Evolutionary conservation across 805 yeast genomes (phyloP).

Genomic region (Candida gorgasii): DNA sequence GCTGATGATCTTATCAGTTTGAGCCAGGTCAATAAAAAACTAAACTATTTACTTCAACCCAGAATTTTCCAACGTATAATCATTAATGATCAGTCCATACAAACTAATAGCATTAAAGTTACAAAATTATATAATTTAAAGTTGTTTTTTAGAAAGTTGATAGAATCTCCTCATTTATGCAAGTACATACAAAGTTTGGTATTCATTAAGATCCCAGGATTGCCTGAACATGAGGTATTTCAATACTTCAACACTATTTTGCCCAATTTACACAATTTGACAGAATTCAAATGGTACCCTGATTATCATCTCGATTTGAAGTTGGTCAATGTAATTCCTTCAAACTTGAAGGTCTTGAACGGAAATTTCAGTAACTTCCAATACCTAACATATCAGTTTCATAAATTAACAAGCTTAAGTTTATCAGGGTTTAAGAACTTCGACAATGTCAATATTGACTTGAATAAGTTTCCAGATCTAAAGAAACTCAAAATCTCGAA

Average conservation of each 20-base stretch:
- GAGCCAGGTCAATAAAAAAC: conserved; percentile 14
- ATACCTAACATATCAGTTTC: conserved; percentile 11
- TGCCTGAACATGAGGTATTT: conserved; percentile 24
- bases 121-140: conserved; percentile 20
- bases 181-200: conserved; percentile 15
- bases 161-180: conserved; percentile 15
- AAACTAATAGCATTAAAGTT: conserved; percentile 8
- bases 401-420: conserved; percentile 15
- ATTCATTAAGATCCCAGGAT: conserved; percentile 23
- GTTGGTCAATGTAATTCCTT: conserved; percentile 18
- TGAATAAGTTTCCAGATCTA: conserved; percentile 15
- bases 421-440: conserved; percentile 18
- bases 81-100: conserved; percentile 12
- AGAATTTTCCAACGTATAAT: conserved; percentile 18
- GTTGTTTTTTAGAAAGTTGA: conserved; percentile 20
- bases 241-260: conserved; percentile 17
- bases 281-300: conserved; percentile 22
- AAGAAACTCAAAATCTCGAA: conserved; percentile 19
- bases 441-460: conserved; percentile 14
- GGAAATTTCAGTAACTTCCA: conserved; percentile 22
- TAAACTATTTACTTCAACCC: conserved; percentile 15
- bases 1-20: conserved; percentile 19
- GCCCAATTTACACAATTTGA: conserved; percentile 18
- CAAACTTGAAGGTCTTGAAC: conserved; percentile 13
- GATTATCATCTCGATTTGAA: conserved; percentile 17